These are phyloP conservation scores for Hypoxylon sp. DNA, from an alignment of 2,329 filamentous ascomycete genomes.

Conservation along the genomic window DNA sequence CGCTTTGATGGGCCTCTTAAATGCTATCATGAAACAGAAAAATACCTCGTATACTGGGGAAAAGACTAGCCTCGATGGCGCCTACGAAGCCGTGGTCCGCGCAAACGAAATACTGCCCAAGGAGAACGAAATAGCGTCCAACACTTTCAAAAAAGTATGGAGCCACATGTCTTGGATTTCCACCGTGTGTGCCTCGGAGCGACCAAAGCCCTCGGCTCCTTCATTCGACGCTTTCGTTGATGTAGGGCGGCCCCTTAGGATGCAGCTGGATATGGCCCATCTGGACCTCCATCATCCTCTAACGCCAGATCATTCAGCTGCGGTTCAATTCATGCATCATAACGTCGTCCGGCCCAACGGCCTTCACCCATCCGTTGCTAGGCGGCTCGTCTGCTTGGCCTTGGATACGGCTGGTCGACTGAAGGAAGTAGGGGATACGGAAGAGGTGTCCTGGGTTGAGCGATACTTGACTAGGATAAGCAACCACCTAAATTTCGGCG, in stretches of 20 bases:
- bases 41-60: conserved; percentile 47
- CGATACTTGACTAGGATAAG: conserved; percentile 40
- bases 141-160: conserved; percentile 60
- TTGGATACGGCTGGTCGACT: conserved; percentile 46
- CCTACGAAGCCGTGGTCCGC: conserved; percentile 62
- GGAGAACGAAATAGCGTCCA: conserved; percentile 52
- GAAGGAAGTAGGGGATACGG: conserved; percentile 42
- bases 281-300: conserved; percentile 68
- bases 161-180: conserved; percentile 63
- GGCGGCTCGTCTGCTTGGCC: conserved; percentile 41
- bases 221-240: conserved; percentile 67
- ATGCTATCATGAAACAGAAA: conserved; percentile 53
- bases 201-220: conserved; percentile 59
- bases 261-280: conserved; percentile 64
- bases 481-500: conserved; percentile 38
- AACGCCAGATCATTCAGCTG: conserved; percentile 60
- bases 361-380: conserved; percentile 12
- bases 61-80: conserved; percentile 60
- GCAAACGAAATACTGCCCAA: conserved; percentile 59
- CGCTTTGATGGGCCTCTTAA: conserved; percentile 58
- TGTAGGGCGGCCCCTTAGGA: conserved; percentile 57
- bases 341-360: conserved; percentile 10
- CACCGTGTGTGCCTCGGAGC: conserved; percentile 63
- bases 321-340: conserved; percentile 59
- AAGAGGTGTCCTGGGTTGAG: conserved; percentile 47